Evolutionary conservation across 257 asterid species (phyloP), one percentile per base, ranked within the genome.

Genomic region (Plantago ovata): DNA sequence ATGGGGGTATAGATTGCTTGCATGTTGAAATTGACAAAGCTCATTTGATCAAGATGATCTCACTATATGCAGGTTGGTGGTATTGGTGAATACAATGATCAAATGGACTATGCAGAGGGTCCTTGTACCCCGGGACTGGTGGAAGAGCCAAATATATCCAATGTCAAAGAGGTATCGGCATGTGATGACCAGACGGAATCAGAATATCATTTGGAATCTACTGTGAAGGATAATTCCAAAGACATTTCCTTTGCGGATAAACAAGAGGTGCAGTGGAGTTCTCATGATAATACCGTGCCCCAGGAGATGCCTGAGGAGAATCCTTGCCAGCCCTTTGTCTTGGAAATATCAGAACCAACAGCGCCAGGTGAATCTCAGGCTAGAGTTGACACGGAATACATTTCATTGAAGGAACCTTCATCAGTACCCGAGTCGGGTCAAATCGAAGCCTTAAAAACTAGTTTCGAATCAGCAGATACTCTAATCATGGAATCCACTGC

Each of bases 61-160:
- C 69, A 21, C 43, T 63, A 38, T 46, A 36, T 43, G 71, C 82
- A 83, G 95, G 75, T 81, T 54, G 88, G 62, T 32, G 77, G 50
- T 56, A 81, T 45, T 74, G 75, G 68, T 65, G 89, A 65, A 45
- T 65, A 73, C 68, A 76, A 62, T 40, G 83, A 81, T 66, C 63
- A 71, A 43, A 74, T 91, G 88, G 96, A 88, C 55, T 80, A 79
- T 66, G 92, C 88, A 68, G 91, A 88, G 52, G 98, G 95, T 67
- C 98, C 98, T 54, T 65, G 83, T 69, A 92, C 98, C 66, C 98
- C 98, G 64, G 91, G 96, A 56, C 72, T 92, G 73, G 80, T 51
- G 42, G 95, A 92, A 66, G 94, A 80, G 66, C 85, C 95, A 40
- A 85, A 85, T 58, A 53, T 92, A 65, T 82, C 91, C 58, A 92